Evolutionary conservation across 108 stramenopile species (phyloP), one percentile per base, ranked within the genome.

Genomic region (Fistulifera pelliculosa): DNA sequence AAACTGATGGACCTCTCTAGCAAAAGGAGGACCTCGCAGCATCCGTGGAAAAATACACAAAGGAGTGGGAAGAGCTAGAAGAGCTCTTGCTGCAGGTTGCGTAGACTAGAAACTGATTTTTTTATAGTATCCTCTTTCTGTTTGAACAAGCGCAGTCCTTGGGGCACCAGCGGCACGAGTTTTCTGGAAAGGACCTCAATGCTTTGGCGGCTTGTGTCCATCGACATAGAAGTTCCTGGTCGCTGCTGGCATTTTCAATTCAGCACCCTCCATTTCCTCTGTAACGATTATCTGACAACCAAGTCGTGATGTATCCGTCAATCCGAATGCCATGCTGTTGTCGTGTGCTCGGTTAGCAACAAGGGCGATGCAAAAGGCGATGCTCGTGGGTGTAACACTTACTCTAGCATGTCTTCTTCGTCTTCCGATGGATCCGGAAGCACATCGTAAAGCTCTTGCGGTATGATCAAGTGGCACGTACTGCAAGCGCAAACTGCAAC

Each of bases 361-460:
- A n/a, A n/a, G n/a, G n/a, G n/a, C n/a, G n/a, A n/a, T n/a, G n/a
- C n/a, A n/a, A n/a, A n/a, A n/a, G n/a, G n/a, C n/a, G n/a, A n/a
- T n/a, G n/a, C n/a, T 6, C 31, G 8, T 35, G 31, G 6, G 31
- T 35, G n/a, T 35, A 35, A 3, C 6, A 35, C 31, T 35, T 35
- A 35, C 31, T 99, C 99, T 38, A 99, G 68, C 99, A 98, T 99
- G 64, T 99, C 98, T 59, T 96, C 95, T 57, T 90, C 93, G 44
- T 88, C 86, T 63, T 93, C 87, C 1, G 70, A 62, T 26, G 84
- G 51, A n/a, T 74, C 73, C 10, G 54, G 68, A 16, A 97, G 55
- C 1, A 50, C 0, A 42, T 97, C 93, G 57, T 77, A 98, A 15
- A 97, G 25, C 2, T 77, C 85, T n/a, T 62, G 66, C 1, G 70